Percentiles rank a stretch among this genome's conserved stretches.
phyloP scores from a whole-genome alignment of 768 basidiomycete genomes.

The Crassisporium funariophilum region DNA sequence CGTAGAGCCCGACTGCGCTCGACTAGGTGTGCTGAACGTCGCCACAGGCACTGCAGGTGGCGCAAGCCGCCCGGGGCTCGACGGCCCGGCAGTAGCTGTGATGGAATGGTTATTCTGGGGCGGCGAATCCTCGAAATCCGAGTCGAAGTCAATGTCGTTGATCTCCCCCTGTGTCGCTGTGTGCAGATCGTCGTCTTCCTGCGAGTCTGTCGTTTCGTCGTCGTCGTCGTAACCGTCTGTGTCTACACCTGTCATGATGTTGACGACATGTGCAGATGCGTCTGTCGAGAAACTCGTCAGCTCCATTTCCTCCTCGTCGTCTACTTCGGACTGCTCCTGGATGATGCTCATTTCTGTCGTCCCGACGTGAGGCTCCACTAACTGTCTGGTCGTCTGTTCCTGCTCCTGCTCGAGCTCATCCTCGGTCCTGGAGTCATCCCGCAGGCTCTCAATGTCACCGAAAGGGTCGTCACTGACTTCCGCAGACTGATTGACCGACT shows the following conservation, averaged over 20 bases:
- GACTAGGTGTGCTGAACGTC: slow-evolving; percentile 28
- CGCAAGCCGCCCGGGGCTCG: slow-evolving; percentile 3
- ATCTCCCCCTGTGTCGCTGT: slow-evolving; percentile 31
- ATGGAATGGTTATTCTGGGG: slow-evolving; percentile 18
- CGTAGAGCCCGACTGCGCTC: slow-evolving; percentile 15
- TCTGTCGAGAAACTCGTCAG: slow-evolving; percentile 77
- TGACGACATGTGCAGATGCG: slow-evolving; percentile 53
- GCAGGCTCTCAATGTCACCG: slow-evolving; percentile 85
- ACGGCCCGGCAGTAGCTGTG: slow-evolving; percentile 1
- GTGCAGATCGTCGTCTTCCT: slow-evolving; percentile 44
- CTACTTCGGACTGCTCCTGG: slow-evolving; percentile 49
- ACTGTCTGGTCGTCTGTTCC: slow-evolving; percentile 9
- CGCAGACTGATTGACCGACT: slow-evolving; percentile 33
- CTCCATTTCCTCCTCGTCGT: slow-evolving; percentile 69
- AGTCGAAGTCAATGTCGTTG: slow-evolving; percentile 40
- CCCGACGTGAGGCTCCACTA: slow-evolving; percentile 10
- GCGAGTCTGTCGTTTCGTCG: slow-evolving; percentile 52
- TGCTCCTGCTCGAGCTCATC: slow-evolving; percentile 23
- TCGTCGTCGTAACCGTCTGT: slow-evolving; percentile 40
- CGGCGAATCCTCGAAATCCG: slow-evolving; percentile 38
- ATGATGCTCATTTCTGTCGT: slow-evolving; percentile 47
- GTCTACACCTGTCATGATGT: slow-evolving; percentile 52
- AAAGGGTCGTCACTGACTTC: slow-evolving; percentile 86
- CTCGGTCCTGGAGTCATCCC: slow-evolving; percentile 55
- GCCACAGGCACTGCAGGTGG: slow-evolving; percentile 8